Conservation (phyloP, 352 stramenopile species). For the Phytophthora vignae region DNA sequence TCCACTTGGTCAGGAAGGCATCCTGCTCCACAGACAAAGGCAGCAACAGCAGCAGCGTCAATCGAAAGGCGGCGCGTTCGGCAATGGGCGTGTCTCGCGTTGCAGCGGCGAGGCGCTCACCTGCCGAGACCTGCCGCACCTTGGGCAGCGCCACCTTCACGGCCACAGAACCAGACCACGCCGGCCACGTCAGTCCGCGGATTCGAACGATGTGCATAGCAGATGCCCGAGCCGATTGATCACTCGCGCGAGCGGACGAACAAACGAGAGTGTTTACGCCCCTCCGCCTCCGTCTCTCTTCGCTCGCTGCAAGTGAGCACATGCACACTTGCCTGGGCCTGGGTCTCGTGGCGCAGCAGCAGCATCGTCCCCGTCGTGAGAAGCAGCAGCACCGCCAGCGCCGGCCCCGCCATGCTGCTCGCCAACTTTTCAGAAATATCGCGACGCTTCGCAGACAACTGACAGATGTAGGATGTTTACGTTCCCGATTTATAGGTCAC, state of each 20-base stretch:
- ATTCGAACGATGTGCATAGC: constrained; percentile 19
- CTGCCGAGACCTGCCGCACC: constrained; percentile 25
- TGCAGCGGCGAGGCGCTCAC: constrained; percentile 18
- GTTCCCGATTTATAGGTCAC: neutral
- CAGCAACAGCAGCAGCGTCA: neutral
- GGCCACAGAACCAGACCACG: constrained; percentile 19
- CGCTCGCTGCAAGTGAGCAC: neutral
- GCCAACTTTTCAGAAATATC: constrained; percentile 9
- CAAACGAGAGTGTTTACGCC: constrained; percentile 20
- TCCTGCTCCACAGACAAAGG: constrained; percentile 34
- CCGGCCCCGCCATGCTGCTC: constrained; percentile 1
- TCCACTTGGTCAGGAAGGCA: constrained; percentile 55
- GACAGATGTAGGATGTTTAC: constrained; percentile 27
- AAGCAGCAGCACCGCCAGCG: constrained; percentile 9
- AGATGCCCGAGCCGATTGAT: constrained; percentile 6
- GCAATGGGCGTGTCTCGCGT: constrained; percentile 17
- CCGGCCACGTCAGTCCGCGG: constrained; percentile 22
- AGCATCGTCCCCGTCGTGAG: constrained; percentile 5
- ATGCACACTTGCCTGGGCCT: constrained; percentile 26
- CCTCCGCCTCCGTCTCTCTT: constrained; percentile 12
- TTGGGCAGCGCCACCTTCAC: constrained; percentile 35
- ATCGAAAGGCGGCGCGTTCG: neutral
- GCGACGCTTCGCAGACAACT: constrained; percentile 22
- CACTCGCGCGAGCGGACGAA: constrained; percentile 18
- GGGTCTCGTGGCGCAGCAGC: constrained; percentile 9